Evolutionary conservation across 768 basidiomycete genomes (phyloP), one percentile per base, ranked within the genome.

Genomic region (Fibroporia radiculosa): DNA sequence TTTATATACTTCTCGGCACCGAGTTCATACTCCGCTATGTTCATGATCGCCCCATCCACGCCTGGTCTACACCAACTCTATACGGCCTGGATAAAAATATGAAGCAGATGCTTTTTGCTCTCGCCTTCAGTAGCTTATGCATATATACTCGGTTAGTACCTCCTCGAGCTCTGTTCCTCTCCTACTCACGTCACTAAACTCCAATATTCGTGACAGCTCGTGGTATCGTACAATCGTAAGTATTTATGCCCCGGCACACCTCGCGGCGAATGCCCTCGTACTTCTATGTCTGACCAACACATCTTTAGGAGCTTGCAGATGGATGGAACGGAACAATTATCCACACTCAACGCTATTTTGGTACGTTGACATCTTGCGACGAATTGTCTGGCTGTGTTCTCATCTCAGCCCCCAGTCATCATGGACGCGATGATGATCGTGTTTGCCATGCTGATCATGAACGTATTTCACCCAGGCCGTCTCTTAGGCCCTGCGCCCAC

Each of bases 241-340:
- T 18, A 10, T 18, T 14, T 20, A 10, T 36, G 11, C 7, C 27
- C 22, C 7, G 29, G 16, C 22, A 12, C 18, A 24, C 20, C 13
- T n/a, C n/a, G n/a, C n/a, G n/a, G n/a, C n/a, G n/a, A n/a, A n/a
- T n/a, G n/a, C n/a, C n/a, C n/a, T 7, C 20, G n/a, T 38, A 38
- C 25, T 18, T 5, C 16, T 10, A 20, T 20, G 18, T 3, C 10
- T 20, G 11, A 20, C 23, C 36, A 13, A 4, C 16, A 7, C 20
- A 4, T 3, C 36, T n/a, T n/a, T n/a, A 52, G 48, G 75, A 77
- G 55, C 58, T 73, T 13, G 48, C 62, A 1, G 65, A 72, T 37
- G 77, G 77, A 0, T 81, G 74, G 73, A 45, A 51, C 22, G 77
- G 78, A 7, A 48, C 49, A 2, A 68, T 80, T 47, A 71, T 76